Conservation (phyloP, 306 rosid species). For the Vigna hirtella region DNA sequence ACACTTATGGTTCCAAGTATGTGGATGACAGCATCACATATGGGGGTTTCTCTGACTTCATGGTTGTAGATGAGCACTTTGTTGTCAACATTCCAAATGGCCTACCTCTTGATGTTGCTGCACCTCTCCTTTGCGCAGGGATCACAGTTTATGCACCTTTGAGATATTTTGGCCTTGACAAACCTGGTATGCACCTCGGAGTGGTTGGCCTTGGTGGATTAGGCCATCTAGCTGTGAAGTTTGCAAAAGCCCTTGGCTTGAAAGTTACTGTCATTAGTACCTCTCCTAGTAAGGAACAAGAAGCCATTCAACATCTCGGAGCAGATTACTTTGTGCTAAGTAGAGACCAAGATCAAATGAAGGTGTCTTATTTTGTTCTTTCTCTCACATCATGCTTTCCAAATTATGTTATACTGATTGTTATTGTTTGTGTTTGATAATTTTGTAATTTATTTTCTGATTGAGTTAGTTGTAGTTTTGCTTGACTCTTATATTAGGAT, state of each 20-base stretch:
- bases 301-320: conserved; percentile 44
- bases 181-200: conserved; percentile 43
- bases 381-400: too few species aligned
- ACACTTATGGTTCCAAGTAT: conserved; percentile 31
- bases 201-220: neutral
- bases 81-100: conserved; percentile 25
- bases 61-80: conserved; percentile 14
- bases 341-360: conserved; percentile 2
- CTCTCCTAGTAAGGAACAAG: conserved; percentile 35
- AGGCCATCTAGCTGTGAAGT: neutral
- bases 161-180: conserved; percentile 48
- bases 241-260: neutral
- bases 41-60: neutral
- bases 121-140: too few species aligned
- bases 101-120: conserved; percentile 44
- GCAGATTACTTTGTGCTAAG: conserved; percentile 50
- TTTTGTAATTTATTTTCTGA: too few species aligned
- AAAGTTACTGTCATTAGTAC: conserved; percentile 33
- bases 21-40: conserved; percentile 44
- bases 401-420: too few species aligned
- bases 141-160: conserved; percentile 55
- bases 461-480: too few species aligned
- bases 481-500: too few species aligned
- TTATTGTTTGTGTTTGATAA: too few species aligned
- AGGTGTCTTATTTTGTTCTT: neutral